Percentiles rank a stretch among this genome's conserved stretches.
Conservation (phyloP, 2,329 filamentous ascomycete genomes). For the Trichoderma sp. region DNA sequence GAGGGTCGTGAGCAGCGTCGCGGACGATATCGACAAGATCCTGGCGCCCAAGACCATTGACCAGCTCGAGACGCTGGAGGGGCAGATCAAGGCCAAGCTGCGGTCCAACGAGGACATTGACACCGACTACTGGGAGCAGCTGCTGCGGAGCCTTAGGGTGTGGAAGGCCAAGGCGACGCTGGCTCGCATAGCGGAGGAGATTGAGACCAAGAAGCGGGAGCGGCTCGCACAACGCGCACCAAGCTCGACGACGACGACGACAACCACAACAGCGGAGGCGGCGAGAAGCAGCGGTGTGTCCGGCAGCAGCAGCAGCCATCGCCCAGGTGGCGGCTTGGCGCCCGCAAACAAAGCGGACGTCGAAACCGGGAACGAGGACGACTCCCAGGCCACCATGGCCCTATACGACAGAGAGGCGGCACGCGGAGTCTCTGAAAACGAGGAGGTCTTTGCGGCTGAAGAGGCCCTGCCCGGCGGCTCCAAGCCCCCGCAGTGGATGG, state of each 20-base stretch:
- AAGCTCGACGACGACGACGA: conserved; percentile 53
- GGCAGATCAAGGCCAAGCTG: conserved; percentile 83
- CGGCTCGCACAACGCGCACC: conserved; percentile 68
- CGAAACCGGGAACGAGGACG: conserved; percentile 64
- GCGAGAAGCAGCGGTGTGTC: conserved; percentile 7
- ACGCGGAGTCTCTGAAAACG: conserved; percentile 86
- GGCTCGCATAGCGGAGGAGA: conserved; percentile 73
- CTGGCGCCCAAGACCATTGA: conserved; percentile 82
- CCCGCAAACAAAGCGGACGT: conserved; percentile 11
- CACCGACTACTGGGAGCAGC: conserved; percentile 95
- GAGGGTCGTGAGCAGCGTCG: conserved; percentile 78
- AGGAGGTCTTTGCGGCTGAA: conserved; percentile 92
- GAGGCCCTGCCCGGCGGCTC: conserved; percentile 67
- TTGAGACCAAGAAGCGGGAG: conserved; percentile 69
- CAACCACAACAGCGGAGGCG: conserved; percentile 38
- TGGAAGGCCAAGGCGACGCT: conserved; percentile 92
- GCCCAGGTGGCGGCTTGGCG: conserved; percentile 16
- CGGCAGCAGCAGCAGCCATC: conserved; percentile 7
- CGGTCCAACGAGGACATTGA: conserved; percentile 90
- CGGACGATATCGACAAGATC: conserved; percentile 84
- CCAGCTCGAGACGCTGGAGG: conserved; percentile 83
- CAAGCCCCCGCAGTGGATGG: conserved; percentile 72
- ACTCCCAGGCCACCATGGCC: conserved; percentile 83
- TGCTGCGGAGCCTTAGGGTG: conserved; percentile 79
- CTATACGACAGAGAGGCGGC: conserved; percentile 92